Base-by-base conservation (phyloP, 345 rosid species). In the Gossypium bickii region DNA sequence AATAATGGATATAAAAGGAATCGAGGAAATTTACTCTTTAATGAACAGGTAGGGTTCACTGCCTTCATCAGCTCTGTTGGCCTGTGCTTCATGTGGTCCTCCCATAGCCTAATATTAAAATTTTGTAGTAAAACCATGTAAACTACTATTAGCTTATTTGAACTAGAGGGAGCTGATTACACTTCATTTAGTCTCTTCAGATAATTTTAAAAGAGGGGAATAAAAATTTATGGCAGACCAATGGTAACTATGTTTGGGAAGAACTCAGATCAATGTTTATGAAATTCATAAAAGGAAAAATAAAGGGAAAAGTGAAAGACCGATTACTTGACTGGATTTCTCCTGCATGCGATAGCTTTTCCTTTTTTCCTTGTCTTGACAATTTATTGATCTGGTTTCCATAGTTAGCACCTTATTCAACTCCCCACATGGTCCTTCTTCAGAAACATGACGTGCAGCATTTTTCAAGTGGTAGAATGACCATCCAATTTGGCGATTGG, bases 1-100 rank as follows among this genome's bases (percentile, higher is more conserved):
- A 57, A 56, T 38, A 73, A 55, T 67, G 51, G 61, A 79, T 29
- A 20, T 15, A 43, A 75, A 61, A 62, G 17, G 55, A 52, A 44
- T 58, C 8, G 45, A 79, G 55, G 67, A 79, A 69, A 69, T 70
- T 58, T 71, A 82, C 77, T 73, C 62, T 22, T 59, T 17, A 25
- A 58, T 41, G 62, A 59, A 17, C 38, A 45, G n/a, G 52, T 47
- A 70, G 62, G 61, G 60, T 49, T 29, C 72, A 34, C 57, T 57
- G 3, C 74, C 74, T 71, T 44, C 72, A 45, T 74, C 62, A 44
- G 27, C 74, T 51, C 34, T 72, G 24, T 60, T 71, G 24, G 15
- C 69, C n/a, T 16, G 56, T 51, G 56, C 56, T 51, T 51, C 56
- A 51, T 16, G 18, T 51, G 16, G 56, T 51, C 56, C 56, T 51